These are phyloP conservation scores for Leucocoprinus birnbaumii DNA, from an alignment of 768 basidiomycete genomes.

Conservation along the genomic window DNA sequence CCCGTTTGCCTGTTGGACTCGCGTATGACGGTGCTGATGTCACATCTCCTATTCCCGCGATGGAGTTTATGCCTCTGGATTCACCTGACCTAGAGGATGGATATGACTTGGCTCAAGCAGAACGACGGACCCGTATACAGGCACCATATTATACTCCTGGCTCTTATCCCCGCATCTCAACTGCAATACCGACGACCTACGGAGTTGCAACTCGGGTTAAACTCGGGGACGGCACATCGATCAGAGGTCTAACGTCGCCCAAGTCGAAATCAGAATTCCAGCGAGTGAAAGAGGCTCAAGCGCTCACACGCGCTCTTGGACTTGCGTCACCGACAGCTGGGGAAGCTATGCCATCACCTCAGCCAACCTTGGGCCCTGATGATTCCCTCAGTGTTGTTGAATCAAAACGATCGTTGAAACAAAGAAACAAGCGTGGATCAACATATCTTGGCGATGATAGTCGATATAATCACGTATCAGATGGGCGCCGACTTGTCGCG, in stretches of 20 bases:
- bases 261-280: constrained; percentile 44
- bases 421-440: constrained; percentile 6
- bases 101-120: constrained; percentile 18
- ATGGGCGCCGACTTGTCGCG: constrained; percentile 6
- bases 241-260: constrained; percentile 23
- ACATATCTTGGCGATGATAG: constrained; percentile 5
- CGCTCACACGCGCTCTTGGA: constrained; percentile 35
- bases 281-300: constrained; percentile 22
- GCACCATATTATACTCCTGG: constrained; percentile 63
- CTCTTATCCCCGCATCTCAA: constrained; percentile 52
- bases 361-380: constrained; percentile 66
- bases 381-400: constrained; percentile 66
- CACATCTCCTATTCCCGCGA: constrained; percentile 33
- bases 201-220: constrained; percentile 33
- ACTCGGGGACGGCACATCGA: constrained; percentile 22
- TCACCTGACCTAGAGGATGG: neutral
- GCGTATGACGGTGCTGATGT: constrained; percentile 57
- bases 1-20: constrained; percentile 26
- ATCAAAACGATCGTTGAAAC: constrained; percentile 15
- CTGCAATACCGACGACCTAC: constrained; percentile 31
- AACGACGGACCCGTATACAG: constrained; percentile 65
- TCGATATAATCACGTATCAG: neutral
- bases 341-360: constrained; percentile 43
- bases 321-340: constrained; percentile 34
- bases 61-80: neutral